Evolutionary conservation across 2,329 filamentous ascomycete species (phyloP).

Genomic region (Diplodia seriata): DNA sequence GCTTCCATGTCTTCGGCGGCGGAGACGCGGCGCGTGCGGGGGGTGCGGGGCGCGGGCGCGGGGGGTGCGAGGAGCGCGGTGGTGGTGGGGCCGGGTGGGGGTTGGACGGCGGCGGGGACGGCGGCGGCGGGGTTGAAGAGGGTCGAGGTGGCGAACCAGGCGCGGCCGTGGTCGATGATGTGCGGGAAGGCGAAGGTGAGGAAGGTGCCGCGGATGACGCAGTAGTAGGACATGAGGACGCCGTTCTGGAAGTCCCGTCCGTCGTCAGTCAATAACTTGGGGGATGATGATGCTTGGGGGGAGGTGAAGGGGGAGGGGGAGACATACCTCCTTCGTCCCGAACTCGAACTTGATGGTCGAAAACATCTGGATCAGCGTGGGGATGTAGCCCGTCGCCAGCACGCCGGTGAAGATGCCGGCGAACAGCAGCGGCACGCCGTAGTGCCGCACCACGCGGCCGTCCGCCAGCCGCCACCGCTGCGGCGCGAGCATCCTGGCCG

Average conservation of each 20-base stretch:
- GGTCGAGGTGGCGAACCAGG: conserved; percentile 55
- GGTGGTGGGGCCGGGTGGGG: conserved; percentile 23
- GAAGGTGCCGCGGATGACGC: conserved; percentile 53
- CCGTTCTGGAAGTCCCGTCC: conserved; percentile 44
- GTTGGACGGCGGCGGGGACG: conserved; percentile 33
- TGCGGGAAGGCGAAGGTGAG: conserved; percentile 54
- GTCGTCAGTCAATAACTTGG: too few species aligned
- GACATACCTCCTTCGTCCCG: conserved; percentile 47
- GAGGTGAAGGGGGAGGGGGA: too few species aligned
- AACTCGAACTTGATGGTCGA: conserved; percentile 55
- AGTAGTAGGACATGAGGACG: conserved; percentile 55
- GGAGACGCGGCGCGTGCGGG: conserved; percentile 39
- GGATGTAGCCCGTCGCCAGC: conserved; percentile 72
- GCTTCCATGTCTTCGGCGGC: conserved; percentile 44
- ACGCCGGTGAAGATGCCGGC: conserved; percentile 71
- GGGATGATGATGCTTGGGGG: too few species aligned
- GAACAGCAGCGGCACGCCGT: conserved; percentile 69
- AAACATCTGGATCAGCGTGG: conserved; percentile 62
- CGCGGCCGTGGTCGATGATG: conserved; percentile 52
- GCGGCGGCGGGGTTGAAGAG: conserved; percentile 41
- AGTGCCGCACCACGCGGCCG: conserved; percentile 62
- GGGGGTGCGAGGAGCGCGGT: conserved; percentile 9
- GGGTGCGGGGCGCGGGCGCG: conserved; percentile 14
- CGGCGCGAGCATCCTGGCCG: conserved; percentile 67
- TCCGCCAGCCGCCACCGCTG: conserved; percentile 60